Base-by-base conservation (phyloP, 2,329 filamentous ascomycete species). In the Pyrenophora graminea region DNA sequence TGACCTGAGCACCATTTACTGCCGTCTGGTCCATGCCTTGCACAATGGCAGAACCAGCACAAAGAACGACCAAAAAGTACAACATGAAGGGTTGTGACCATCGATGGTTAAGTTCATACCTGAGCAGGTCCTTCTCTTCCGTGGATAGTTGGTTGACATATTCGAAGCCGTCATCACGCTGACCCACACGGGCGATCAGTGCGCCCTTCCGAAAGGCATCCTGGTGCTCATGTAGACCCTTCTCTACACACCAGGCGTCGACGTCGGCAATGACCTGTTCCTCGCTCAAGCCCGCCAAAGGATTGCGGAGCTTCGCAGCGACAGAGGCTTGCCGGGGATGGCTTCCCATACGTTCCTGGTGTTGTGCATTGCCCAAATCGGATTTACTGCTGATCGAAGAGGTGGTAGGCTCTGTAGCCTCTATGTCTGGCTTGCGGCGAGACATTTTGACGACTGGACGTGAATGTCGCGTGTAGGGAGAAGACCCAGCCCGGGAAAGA, bases 11-110 rank as follows among this genome's bases (percentile, higher is more conserved):
- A 33, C 68, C 69, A 18, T 72, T 72, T 2, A 70, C 65, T 3
- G 66, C 67, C 4, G 69, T 69, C 40, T 71, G 66, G 45, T 70
- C 68, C 67, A 67, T 68, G 18, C 86, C 86, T 64, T 89, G 87
- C 0, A 89, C 87, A 19, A 85, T 85, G 13, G 87, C 87, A 37
- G 82, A 86, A 17, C 84, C 77, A n/a, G 84, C 87, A 62, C 85
- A 88, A 31, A 86, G 77, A 52, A 85, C 66, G 56, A 90, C 84
- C 6, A 89, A 79, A 44, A 85, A 77, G 68, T 88, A 89, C 41
- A 90, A 78, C 67, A 82, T 81, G 56, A 69, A 76, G 0, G 87
- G 86, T 61, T 91, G 87, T 5, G 80, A 82, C 88, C 88, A 91
- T 54, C 84, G 85, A 63, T 88, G 80, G 1, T 80, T 81, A 34